phyloP scores from a whole-genome alignment of 2,329 filamentous ascomycete genomes.

The Metarhizium rileyi region DNA sequence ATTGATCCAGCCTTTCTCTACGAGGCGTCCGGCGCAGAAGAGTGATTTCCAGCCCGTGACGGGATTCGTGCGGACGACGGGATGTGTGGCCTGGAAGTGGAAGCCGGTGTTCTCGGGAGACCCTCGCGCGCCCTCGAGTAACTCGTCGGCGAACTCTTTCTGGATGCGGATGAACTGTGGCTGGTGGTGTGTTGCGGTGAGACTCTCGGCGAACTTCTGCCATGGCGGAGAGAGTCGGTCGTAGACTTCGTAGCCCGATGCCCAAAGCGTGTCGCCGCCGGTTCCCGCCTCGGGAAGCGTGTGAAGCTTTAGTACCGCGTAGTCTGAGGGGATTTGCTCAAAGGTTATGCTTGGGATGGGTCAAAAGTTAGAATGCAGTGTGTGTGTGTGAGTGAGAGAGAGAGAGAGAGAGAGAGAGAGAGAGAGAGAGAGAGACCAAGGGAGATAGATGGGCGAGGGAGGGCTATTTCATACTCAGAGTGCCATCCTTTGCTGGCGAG shows the following conservation, averaged over 20 bases:
- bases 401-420: no score
- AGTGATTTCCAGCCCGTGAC: slow-evolving; percentile 49
- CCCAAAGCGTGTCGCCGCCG: slow-evolving; percentile 60
- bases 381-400: no score
- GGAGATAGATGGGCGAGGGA: no score
- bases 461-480: no score
- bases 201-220: slow-evolving; percentile 46
- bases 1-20: slow-evolving; percentile 41
- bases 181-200: slow-evolving; percentile 46
- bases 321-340: slow-evolving; percentile 54
- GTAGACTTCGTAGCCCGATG: slow-evolving; percentile 57
- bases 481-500: no score
- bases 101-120: slow-evolving; percentile 40
- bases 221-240: slow-evolving; percentile 49
- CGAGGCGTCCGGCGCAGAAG: slow-evolving; percentile 42
- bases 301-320: slow-evolving; percentile 44
- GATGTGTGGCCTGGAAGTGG: slow-evolving; percentile 39
- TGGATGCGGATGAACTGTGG: slow-evolving; percentile 41
- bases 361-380: no score
- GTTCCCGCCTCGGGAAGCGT: slow-evolving; percentile 46
- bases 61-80: slow-evolving; percentile 46
- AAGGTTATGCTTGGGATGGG: no score
- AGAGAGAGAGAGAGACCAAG: no score
- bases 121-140: slow-evolving; percentile 36
- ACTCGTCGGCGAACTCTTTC: slow-evolving; percentile 29